phyloP scores from a whole-genome alignment of 371 early-diverging fungal genomes.

The Mortierella sp. region DNA sequence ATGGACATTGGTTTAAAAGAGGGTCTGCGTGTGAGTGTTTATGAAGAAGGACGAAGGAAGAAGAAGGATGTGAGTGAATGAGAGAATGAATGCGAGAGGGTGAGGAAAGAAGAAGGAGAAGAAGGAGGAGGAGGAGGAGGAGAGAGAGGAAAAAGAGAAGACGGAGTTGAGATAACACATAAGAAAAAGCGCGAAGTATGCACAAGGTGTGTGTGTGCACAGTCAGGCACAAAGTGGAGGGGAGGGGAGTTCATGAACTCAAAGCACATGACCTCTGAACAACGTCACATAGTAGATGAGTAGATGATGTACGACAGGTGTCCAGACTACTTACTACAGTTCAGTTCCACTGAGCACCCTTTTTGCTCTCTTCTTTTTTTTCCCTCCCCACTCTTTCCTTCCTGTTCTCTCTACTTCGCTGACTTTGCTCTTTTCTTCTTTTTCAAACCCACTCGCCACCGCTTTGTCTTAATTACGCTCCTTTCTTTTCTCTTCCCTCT shows the following conservation, averaged over 20 bases:
- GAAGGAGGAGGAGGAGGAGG: neutral
- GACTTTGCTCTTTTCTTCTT: too few relatives aligned
- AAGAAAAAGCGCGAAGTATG: neutral
- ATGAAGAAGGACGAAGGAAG: neutral
- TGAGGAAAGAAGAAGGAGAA: neutral
- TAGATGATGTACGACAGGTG: too few relatives aligned
- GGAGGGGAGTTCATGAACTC: too few relatives aligned
- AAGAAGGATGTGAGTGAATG: neutral
- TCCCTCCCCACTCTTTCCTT: too few relatives aligned
- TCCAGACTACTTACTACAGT: too few relatives aligned
- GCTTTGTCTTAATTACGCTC: neutral
- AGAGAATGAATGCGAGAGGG: neutral
- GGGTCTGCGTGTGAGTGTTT: neutral
- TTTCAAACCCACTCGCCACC: neutral
- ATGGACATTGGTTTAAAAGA: slow-evolving; percentile 67
- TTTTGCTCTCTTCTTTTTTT: too few relatives aligned
- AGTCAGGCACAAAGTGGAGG: too few relatives aligned
- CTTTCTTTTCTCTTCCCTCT: slow-evolving; percentile 32
- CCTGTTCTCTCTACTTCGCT: neutral
- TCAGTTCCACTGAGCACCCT: too few relatives aligned
- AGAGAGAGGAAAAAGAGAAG: neutral
- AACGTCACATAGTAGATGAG: too few relatives aligned
- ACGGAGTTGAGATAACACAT: neutral
- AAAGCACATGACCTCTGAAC: too few relatives aligned
- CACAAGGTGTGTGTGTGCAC: neutral